These are phyloP conservation scores for Anthracocystis panici-leucophaei DNA, from an alignment of 1,284 basidiomycete genomes.

Conservation along the genomic window DNA sequence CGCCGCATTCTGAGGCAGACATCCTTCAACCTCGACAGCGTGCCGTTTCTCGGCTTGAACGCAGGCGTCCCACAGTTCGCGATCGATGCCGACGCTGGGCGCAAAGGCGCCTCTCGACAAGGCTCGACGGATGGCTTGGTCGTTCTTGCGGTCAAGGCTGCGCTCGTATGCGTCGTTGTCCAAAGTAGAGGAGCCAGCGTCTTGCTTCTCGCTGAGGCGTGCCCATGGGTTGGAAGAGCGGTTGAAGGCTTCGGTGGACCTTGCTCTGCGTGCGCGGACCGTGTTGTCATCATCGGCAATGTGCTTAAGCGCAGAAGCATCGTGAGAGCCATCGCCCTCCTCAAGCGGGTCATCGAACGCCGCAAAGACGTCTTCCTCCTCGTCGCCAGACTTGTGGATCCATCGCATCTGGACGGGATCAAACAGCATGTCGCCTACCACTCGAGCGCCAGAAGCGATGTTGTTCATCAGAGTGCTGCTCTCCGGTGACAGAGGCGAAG, in stretches of 20 bases:
- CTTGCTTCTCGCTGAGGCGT: slow-evolving; percentile 15
- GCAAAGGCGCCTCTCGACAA: slow-evolving; percentile 20
- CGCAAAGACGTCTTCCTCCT: slow-evolving; percentile 73
- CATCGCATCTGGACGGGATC: slow-evolving; percentile 94
- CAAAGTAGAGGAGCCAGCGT: slow-evolving; percentile 1
- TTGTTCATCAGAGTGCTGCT: slow-evolving; percentile 37
- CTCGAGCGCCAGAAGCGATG: slow-evolving; percentile 73
- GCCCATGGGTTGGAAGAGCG: slow-evolving; percentile 26
- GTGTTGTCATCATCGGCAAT: slow-evolving; percentile 33
- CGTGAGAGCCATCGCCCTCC: slow-evolving; percentile 11
- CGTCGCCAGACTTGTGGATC: slow-evolving; percentile 82
- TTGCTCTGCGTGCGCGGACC: slow-evolving; percentile 39
- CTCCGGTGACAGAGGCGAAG: slow-evolving; percentile 33
- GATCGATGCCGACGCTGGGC: slow-evolving; percentile 42
- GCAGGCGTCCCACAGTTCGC: slow-evolving; percentile 43
- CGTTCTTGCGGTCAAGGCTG: slow-evolving; percentile 25
- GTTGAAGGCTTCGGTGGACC: slow-evolving; percentile 32
- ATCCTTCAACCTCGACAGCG: slow-evolving; percentile 40
- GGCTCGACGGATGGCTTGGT: slow-evolving; percentile 24
- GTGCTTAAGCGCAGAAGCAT: not conserved
- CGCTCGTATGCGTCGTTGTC: slow-evolving; percentile 24
- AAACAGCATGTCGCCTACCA: slow-evolving; percentile 97
- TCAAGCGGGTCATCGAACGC: slow-evolving; percentile 34
- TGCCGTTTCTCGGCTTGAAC: slow-evolving; percentile 54
- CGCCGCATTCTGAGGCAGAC: slow-evolving; percentile 11